Base-by-base conservation (phyloP, 2,329 filamentous ascomycete species). In the Fusarium gaditjirri region DNA sequence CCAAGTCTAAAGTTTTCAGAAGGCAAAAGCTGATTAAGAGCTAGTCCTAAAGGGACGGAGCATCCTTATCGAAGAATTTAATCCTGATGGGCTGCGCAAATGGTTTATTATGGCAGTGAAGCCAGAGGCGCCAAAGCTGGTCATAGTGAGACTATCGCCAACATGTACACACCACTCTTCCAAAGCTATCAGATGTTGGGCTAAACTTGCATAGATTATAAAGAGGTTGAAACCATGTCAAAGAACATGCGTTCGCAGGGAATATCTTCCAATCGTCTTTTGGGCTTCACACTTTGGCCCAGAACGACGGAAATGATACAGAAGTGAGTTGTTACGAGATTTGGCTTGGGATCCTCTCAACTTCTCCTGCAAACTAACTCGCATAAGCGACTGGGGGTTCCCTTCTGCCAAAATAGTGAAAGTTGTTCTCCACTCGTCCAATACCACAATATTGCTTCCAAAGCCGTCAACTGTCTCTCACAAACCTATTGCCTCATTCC, bases 71-170 rank as follows among this genome's bases (percentile, higher is more conserved):
- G 35, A 53, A 10, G 49, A 53, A 12, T 4, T 39, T 0, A 0
- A n/a, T 39, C 49, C 5, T 9, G 3, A 5, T 16, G 10, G 23
- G 3, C 13, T 0, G 13, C n/a, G 49, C 13, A 29, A 2, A 2
- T 53, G 49, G 49, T 17, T 10, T 9, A 6, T 53, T 5, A 11
- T 53, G 6, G 17, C 5, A 6, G 2, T 17, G 9, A 53, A 53
- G 19, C 23, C 19, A 2, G 12, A 16, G 16, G 0, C 9, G 0
- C 2, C 2, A 0, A 1, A 0, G 2, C 3, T 53, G 6, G 49
- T 38, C 4, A 25, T 36, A 8, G 8, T 53, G 1, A 29, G 31
- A 21, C 2, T 53, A 19, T 31, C 50, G 0, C 50, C 31, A 9
- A 25, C 2, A 35, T 35, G 47, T 50, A 49, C 16, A 5, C 5